Evolutionary conservation across 2,329 filamentous ascomycete genomes (phyloP), one percentile per base, ranked within the genome.

Genomic region (Aspergillus fructus): DNA sequence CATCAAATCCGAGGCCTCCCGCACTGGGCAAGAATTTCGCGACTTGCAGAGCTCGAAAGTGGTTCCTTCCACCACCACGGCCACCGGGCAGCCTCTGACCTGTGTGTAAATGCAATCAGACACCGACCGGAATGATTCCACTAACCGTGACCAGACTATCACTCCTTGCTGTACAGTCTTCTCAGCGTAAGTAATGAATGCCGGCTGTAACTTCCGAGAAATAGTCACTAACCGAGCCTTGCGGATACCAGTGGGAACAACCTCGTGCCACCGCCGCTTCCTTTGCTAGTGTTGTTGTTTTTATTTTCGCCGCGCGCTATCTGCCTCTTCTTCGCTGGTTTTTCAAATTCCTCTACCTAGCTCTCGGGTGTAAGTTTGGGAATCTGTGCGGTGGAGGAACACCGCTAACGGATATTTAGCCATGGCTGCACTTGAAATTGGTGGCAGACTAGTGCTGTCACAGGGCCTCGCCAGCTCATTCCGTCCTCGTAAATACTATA

Each of bases 131-230:
- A 46, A 41, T 39, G 12, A 17, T 46, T 56, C 53, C 49, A 51
- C 62, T 67, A 53, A 70, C 53, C 9, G 54, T 19, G n/a, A 17
- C 52, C 55, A 83, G 81, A 85, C 74, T 88, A 87, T 74, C 85
- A 88, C 73, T 87, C 84, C 65, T 77, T 86, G 76, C 82, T 88
- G 75, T 87, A 88, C 74, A 84, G 83, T 65, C 78, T 88, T 48
- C 71, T 88, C 66, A 87, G 84, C 77, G 81, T 83, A 68, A 72
- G 81, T 74, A 42, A 15, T 50, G 5, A 27, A 11, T 11, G 42
- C 15, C 33, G 30, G 30, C 15, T 45, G 41, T 23, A 17, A 40
- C 21, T 21, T n/a, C 19, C 17, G 27, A 23, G 21, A 33, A 41
- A 40, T 24, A 24, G 24, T 39, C 9, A 13, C 27, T 48, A 23